phyloP scores from a whole-genome alignment of 2,329 filamentous ascomycete genomes.

The Colletotrichum neosansevieriae region DNA sequence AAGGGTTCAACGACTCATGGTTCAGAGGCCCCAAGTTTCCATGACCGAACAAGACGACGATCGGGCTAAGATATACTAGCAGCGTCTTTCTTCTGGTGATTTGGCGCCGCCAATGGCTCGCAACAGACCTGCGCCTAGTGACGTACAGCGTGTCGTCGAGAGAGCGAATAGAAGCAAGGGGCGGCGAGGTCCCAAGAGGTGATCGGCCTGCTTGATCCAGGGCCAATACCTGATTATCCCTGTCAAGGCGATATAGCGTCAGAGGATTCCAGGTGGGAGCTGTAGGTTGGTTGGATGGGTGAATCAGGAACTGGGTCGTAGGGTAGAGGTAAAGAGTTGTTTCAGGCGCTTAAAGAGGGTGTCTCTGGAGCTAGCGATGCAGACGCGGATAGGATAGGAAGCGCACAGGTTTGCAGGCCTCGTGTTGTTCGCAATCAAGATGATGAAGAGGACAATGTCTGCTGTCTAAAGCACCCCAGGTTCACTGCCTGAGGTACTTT shows the following conservation, averaged over 20 bases:
- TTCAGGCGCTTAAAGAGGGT: constrained; percentile 14
- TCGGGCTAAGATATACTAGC: constrained; percentile 31
- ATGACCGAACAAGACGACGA: constrained; percentile 8
- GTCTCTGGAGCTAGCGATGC: constrained; percentile 16
- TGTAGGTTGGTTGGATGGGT: constrained; percentile 31
- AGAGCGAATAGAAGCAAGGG: constrained; percentile 30
- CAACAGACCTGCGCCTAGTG: constrained; percentile 31
- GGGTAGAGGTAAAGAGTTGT: constrained; percentile 24
- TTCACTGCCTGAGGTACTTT: background rate
- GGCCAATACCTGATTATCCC: constrained; percentile 40
- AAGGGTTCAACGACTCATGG: constrained; percentile 19
- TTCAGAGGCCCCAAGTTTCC: constrained; percentile 23
- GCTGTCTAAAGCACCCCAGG: background rate
- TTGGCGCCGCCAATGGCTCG: constrained; percentile 29
- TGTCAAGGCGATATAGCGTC: constrained; percentile 37
- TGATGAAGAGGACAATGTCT: background rate
- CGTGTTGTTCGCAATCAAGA: background rate
- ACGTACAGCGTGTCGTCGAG: constrained; percentile 32
- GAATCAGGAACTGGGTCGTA: constrained; percentile 35
- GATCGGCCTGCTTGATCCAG: constrained; percentile 39
- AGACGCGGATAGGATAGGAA: constrained; percentile 1
- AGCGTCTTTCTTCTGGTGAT: constrained; percentile 17
- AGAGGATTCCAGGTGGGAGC: constrained; percentile 30
- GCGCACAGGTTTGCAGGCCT: background rate
- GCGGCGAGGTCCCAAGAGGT: constrained; percentile 22